A percentile compares a stretch with the other conserved stretches of the same genome.
These are phyloP conservation scores for Escovopsis sp. DNA, from an alignment of 2,329 filamentous ascomycete species.

Conservation along the genomic window DNA sequence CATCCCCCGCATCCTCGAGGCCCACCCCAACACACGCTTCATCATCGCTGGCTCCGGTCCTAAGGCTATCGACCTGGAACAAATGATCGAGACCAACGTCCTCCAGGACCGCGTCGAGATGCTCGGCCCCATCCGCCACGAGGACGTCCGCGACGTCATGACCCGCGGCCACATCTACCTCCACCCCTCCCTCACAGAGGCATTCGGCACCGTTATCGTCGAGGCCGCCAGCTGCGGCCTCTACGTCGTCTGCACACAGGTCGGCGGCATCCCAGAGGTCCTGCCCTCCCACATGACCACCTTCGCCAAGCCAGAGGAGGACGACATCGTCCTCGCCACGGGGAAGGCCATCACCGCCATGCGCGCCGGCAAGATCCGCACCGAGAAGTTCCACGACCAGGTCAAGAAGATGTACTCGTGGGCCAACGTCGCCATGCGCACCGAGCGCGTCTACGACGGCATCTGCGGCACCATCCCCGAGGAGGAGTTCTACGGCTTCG, in stretches of 20 bases:
- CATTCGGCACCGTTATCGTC: slow-evolving; percentile 94
- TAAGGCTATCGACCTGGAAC: slow-evolving; percentile 93
- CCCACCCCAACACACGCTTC: slow-evolving; percentile 86
- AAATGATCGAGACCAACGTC: slow-evolving; percentile 93
- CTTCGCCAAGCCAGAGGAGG: slow-evolving; percentile 92
- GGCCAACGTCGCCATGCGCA: slow-evolving; percentile 87
- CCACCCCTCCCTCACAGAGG: slow-evolving; percentile 87
- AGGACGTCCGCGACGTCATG: slow-evolving; percentile 96
- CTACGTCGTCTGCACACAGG: slow-evolving; percentile 91
- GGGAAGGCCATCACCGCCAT: slow-evolving; percentile 78
- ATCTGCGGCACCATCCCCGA: slow-evolving; percentile 78
- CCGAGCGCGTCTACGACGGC: slow-evolving; percentile 88
- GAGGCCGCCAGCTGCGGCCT: slow-evolving; percentile 91
- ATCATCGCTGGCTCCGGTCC: slow-evolving; percentile 92
- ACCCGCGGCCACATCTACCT: slow-evolving; percentile 92
- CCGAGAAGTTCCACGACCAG: slow-evolving; percentile 90
- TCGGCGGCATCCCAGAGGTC: slow-evolving; percentile 93
- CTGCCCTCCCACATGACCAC: slow-evolving; percentile 93
- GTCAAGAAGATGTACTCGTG: slow-evolving; percentile 98
- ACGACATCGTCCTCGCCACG: slow-evolving; percentile 82
- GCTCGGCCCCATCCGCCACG: slow-evolving; percentile 81
- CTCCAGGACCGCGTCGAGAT: slow-evolving; percentile 88
- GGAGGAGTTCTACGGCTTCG: slow-evolving; percentile 76
- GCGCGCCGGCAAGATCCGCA: slow-evolving; percentile 72
- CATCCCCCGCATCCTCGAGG: slow-evolving; percentile 79